Base-by-base conservation (phyloP, 2,329 filamentous ascomycete species). In the Phyllosticta paracitricarpa region DNA sequence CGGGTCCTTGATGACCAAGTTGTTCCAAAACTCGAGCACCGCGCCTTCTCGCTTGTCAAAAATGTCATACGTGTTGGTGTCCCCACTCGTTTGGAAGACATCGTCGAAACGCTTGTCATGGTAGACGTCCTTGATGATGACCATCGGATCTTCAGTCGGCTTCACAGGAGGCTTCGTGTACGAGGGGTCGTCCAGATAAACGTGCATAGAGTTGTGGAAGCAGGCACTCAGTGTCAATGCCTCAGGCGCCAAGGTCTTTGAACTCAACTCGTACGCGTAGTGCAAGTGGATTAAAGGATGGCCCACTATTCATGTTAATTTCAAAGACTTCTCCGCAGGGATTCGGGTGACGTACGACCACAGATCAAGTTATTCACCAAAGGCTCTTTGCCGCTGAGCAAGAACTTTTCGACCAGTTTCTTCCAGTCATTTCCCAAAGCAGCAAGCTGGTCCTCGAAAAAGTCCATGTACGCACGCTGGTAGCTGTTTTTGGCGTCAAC, bases 271-370 rank as follows among this genome's bases (percentile, higher is more conserved):
- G 70, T 88, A 93, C 9, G 91, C 93, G 71, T 96, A 97, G 19
- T 86, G 92, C 2, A 99, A 81, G 69, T 97, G 94, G 63, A 97
- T 94, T n/a, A 97, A 79, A 1, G 93, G 89, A 69, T 97, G 90
- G 22, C 88, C 93, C 63, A 96, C 89, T 93, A 66, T 8, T 4
- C 1, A n/a, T 19, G 3, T 6, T 3, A 14, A 4, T 17, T 3
- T 25, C 6, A 12, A 19, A 12, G 56, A 48, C 12, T 51, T 7
- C n/a, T 9, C 12, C n/a, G 19, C 9, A 30, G 6, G 2, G 57
- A n/a, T 3, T 51, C 3, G 56, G 9, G n/a, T 26, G 10, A 75
- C 89, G 61, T 83, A 94, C 90, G 82, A 59, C 90, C 91, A 54
- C 86, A 82, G 61, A 95, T 85, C 51, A 97, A 76, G 48, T 87